Percentiles rank a stretch among this genome's conserved stretches.
Evolutionary conservation across 495 filamentous ascomycete genomes (phyloP).

Genomic region (Tuber brumale): DNA sequence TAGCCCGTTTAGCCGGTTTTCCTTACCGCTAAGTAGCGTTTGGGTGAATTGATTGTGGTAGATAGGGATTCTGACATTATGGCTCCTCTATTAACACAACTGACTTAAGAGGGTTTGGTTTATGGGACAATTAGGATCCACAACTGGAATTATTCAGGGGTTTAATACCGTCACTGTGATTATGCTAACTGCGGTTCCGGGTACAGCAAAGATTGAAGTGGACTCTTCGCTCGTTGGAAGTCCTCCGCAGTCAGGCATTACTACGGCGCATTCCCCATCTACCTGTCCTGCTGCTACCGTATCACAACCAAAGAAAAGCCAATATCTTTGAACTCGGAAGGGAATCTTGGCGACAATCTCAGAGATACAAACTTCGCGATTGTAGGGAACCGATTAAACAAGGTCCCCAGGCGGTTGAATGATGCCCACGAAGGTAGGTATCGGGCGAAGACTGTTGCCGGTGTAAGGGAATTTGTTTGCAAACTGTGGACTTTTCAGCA

Average conservation of each 20-base stretch:
- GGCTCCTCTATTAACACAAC: slow-evolving; percentile 81
- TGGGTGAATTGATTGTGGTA: slow-evolving; percentile 87
- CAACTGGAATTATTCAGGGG: slow-evolving; percentile 43
- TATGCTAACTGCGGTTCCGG: not conserved
- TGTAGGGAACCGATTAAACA: slow-evolving; percentile 79
- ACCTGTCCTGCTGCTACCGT: slow-evolving; percentile 47
- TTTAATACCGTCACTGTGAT: not conserved
- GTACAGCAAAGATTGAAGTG: slow-evolving; percentile 78
- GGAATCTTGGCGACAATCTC: slow-evolving; percentile 80
- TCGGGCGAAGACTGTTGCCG: slow-evolving; percentile 74
- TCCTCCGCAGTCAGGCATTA: slow-evolving; percentile 51
- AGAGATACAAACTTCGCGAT: slow-evolving; percentile 94
- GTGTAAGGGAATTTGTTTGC: slow-evolving; percentile 85
- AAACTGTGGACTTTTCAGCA: slow-evolving; percentile 87
- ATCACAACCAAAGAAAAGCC: slow-evolving; percentile 69
- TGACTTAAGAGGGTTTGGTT: slow-evolving; percentile 94
- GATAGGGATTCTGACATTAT: slow-evolving; percentile 91
- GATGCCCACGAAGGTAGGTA: slow-evolving; percentile 86
- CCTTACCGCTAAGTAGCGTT: slow-evolving; percentile 74
- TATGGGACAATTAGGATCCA: slow-evolving; percentile 89
- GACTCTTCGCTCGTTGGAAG: slow-evolving; percentile 83
- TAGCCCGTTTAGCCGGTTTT: slow-evolving; percentile 56
- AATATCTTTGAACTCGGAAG: slow-evolving; percentile 79
- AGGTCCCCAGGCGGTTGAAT: slow-evolving; percentile 82
- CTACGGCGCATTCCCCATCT: slow-evolving; percentile 51